Evolutionary conservation across 208 protist genomes (phyloP).

Genomic region (Trypanosoma scelopori): DNA sequence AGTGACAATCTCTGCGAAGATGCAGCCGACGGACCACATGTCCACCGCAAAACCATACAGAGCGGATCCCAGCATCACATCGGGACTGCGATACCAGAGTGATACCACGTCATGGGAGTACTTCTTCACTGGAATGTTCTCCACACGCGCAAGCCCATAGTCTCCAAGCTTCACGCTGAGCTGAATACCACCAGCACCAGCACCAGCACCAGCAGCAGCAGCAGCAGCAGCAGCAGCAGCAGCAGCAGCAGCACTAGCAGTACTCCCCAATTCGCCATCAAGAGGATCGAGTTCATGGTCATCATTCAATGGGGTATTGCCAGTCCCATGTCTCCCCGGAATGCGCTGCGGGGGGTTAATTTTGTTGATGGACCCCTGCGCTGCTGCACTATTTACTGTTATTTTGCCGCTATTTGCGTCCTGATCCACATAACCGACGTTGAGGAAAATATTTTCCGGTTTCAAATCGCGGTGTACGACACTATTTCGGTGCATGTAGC

Average conservation of each 20-base stretch:
- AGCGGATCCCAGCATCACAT: constrained; percentile 86
- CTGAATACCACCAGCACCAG: constrained; percentile 15
- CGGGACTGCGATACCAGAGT: constrained; percentile 94
- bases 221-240: too few species aligned
- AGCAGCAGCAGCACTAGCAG: too few species aligned
- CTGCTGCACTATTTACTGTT: neutral
- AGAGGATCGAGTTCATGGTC: too few species aligned
- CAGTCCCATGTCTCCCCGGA: too few species aligned
- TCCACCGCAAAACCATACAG: constrained; percentile 88
- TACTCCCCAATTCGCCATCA: too few species aligned
- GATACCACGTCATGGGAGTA: constrained; percentile 93
- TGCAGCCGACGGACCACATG: constrained; percentile 94
- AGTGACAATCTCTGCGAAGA: constrained; percentile 93
- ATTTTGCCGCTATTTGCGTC: neutral
- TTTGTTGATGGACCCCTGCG: too few species aligned
- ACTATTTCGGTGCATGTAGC: constrained; percentile 70
- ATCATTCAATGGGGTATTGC: too few species aligned
- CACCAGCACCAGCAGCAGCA: constrained; percentile 7
- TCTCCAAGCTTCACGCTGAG: constrained; percentile 85
- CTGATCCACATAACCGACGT: constrained; percentile 32
- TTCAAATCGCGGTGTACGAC: constrained; percentile 93
- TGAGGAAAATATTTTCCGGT: constrained; percentile 90
- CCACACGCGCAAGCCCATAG: constrained; percentile 85
- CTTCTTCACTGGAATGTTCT: constrained; percentile 92
- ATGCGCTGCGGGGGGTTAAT: too few species aligned